Evolutionary conservation across 306 rosid species (phyloP).

Genomic region (Prunus padus): DNA sequence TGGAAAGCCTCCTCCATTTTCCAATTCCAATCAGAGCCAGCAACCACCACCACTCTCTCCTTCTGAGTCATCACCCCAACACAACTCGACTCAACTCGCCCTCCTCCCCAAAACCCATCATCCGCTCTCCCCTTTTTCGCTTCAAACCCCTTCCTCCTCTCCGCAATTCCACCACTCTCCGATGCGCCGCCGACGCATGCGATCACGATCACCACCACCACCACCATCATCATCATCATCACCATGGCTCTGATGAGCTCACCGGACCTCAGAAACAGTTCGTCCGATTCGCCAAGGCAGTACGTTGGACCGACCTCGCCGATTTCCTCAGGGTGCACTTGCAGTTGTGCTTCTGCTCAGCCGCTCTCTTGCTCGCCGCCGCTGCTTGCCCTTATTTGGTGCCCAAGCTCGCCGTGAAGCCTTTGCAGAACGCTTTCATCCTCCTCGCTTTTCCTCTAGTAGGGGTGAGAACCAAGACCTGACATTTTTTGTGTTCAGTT

Average conservation of each 20-base stretch:
- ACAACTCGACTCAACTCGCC: constrained; percentile 34
- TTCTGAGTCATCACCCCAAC: constrained; percentile 18
- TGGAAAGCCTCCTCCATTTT: constrained; percentile 49
- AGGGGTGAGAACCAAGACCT: constrained; percentile 48
- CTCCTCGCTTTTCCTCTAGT: constrained; percentile 76
- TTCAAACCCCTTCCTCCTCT: constrained; percentile 28
- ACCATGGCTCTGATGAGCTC: constrained; percentile 39
- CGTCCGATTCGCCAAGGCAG: constrained; percentile 67
- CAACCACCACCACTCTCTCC: constrained; percentile 37
- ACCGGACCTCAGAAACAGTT: constrained; percentile 63
- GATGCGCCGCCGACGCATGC: constrained; percentile 36
- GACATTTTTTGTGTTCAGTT: not conserved
- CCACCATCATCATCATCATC: constrained; percentile 42
- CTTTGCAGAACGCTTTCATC: constrained; percentile 70
- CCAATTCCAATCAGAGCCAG: constrained; percentile 37
- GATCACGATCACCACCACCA: constrained; percentile 32
- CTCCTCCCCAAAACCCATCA: constrained; percentile 32
- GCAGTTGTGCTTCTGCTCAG: constrained; percentile 75
- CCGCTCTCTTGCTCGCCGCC: constrained; percentile 71
- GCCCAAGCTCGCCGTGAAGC: constrained; percentile 66
- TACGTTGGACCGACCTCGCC: constrained; percentile 76
- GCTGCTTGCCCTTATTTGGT: constrained; percentile 75
- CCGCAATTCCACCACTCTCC: constrained; percentile 32
- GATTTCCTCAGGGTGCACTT: constrained; percentile 72
- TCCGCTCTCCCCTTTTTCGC: constrained; percentile 25